Conservation (phyloP, 768 basidiomycete genomes). For the Tephrocybe sp. region DNA sequence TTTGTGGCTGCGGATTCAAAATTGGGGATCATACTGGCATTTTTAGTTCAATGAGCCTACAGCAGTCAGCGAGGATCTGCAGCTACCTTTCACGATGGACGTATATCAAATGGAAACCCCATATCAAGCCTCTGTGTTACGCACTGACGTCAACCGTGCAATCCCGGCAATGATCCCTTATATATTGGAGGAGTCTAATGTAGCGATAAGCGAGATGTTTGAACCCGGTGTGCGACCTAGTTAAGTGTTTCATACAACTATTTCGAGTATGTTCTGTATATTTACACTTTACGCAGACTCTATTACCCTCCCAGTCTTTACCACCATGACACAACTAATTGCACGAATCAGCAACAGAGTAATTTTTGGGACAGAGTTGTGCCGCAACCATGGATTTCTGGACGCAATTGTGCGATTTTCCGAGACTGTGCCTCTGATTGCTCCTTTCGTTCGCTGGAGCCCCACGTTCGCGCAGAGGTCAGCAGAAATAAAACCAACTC, state of each 20-base stretch:
- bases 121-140: slow-evolving; percentile 33
- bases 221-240: slow-evolving; percentile 14
- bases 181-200: slow-evolving; percentile 32
- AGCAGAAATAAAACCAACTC: neutral
- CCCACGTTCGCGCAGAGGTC: slow-evolving; percentile 30
- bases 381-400: slow-evolving; percentile 34
- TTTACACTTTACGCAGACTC: slow-evolving; percentile 17
- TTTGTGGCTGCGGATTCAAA: neutral
- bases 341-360: slow-evolving; percentile 38
- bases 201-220: slow-evolving; percentile 31
- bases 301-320: slow-evolving; percentile 27
- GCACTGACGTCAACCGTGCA: slow-evolving; percentile 36
- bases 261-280: neutral
- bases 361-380: slow-evolving; percentile 34
- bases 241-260: slow-evolving; percentile 1
- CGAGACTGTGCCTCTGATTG: slow-evolving; percentile 32
- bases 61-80: slow-evolving; percentile 34
- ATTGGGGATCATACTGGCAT: neutral
- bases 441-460: slow-evolving; percentile 33
- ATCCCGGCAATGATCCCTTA: slow-evolving; percentile 36
- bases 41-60: slow-evolving; percentile 34
- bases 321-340: slow-evolving; percentile 37
- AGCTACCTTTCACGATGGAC: slow-evolving; percentile 38
- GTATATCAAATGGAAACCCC: slow-evolving; percentile 31
- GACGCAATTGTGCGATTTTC: slow-evolving; percentile 34